Evolutionary conservation across 805 yeast species (phyloP).

Genomic region (Danielia reshetovae): DNA sequence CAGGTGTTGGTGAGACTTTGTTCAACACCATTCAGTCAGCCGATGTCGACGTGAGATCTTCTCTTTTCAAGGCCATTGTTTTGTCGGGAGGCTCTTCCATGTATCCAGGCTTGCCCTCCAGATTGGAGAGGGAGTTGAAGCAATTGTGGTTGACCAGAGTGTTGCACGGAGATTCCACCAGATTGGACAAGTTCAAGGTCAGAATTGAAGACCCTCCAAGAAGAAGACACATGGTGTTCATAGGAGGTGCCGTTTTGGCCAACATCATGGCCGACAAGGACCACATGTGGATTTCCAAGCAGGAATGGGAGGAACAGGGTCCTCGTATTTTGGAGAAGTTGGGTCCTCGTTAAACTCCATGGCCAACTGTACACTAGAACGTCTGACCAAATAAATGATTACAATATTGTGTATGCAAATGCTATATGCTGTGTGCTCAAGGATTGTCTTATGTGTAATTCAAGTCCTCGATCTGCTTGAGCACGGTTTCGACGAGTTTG

Average conservation of each 20-base stretch:
- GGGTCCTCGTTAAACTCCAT: slow-evolving; percentile 69
- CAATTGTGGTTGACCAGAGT: slow-evolving; percentile 93
- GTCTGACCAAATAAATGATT: not conserved
- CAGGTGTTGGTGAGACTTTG: slow-evolving; percentile 90
- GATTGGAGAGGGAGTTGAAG: slow-evolving; percentile 92
- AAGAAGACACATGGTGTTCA: slow-evolving; percentile 97
- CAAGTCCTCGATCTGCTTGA: slow-evolving; percentile 46
- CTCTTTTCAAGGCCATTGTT: slow-evolving; percentile 87
- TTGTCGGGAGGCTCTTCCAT: slow-evolving; percentile 96
- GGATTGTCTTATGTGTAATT: slow-evolving; percentile 22
- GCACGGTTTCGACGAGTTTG: slow-evolving; percentile 48
- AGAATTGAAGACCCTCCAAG: slow-evolving; percentile 98
- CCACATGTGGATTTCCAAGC: slow-evolving; percentile 95
- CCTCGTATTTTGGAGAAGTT: slow-evolving; percentile 78
- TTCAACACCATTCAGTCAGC: slow-evolving; percentile 93
- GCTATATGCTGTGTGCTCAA: not conserved
- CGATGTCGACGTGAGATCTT: slow-evolving; percentile 86
- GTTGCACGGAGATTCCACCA: slow-evolving; percentile 77
- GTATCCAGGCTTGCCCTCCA: slow-evolving; percentile 97
- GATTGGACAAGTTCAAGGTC: slow-evolving; percentile 89
- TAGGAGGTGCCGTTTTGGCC: slow-evolving; percentile 98
- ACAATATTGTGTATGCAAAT: not conserved
- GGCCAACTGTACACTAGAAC: not conserved
- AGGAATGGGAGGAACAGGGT: slow-evolving; percentile 98
- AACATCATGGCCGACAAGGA: slow-evolving; percentile 98